phyloP scores from a whole-genome alignment of 352 stramenopile genomes.

The Halophytophthora polymorphica region DNA sequence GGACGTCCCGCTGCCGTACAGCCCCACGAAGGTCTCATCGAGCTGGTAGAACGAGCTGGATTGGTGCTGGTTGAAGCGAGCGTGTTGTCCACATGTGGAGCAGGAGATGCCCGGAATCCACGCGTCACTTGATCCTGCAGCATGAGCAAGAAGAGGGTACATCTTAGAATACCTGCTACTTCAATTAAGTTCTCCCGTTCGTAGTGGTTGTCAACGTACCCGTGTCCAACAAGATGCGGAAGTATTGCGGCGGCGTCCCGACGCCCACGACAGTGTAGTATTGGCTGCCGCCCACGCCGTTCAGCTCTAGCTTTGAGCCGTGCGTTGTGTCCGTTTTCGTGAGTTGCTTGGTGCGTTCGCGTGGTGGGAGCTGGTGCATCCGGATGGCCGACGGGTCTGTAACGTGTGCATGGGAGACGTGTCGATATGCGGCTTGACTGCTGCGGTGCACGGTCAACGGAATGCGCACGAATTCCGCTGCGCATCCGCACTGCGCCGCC shows the following conservation, averaged over 20 bases:
- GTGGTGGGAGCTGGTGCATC: too few relatives aligned
- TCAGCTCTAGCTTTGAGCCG: conserved; percentile 3
- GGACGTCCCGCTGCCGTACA: conserved; percentile 52
- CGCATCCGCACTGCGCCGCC: too few relatives aligned
- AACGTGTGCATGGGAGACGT: too few relatives aligned
- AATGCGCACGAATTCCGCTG: too few relatives aligned
- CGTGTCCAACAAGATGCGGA: conserved; percentile 32
- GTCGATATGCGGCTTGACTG: too few relatives aligned
- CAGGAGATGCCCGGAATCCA: conserved; percentile 37
- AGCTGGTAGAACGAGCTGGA: conserved; percentile 28
- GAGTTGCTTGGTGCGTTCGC: too few relatives aligned
- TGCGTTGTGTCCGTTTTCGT: too few relatives aligned
- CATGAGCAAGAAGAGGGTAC: background rate
- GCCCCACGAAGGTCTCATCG: conserved; percentile 28
- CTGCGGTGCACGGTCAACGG: too few relatives aligned
- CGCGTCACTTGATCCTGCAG: conserved; percentile 31
- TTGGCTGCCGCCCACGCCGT: conserved; percentile 24
- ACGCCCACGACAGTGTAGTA: conserved; percentile 25
- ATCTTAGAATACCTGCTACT: background rate
- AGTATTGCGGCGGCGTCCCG: conserved; percentile 34
- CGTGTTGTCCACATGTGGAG: conserved; percentile 53
- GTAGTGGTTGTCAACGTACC: conserved; percentile 3
- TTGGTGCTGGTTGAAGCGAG: conserved; percentile 27
- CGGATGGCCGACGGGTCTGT: too few relatives aligned
- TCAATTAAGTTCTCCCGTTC: too few relatives aligned